Evolutionary conservation across 768 basidiomycete species (phyloP), one percentile per base, ranked within the genome.

Genomic region (Lyophyllum semitale): DNA sequence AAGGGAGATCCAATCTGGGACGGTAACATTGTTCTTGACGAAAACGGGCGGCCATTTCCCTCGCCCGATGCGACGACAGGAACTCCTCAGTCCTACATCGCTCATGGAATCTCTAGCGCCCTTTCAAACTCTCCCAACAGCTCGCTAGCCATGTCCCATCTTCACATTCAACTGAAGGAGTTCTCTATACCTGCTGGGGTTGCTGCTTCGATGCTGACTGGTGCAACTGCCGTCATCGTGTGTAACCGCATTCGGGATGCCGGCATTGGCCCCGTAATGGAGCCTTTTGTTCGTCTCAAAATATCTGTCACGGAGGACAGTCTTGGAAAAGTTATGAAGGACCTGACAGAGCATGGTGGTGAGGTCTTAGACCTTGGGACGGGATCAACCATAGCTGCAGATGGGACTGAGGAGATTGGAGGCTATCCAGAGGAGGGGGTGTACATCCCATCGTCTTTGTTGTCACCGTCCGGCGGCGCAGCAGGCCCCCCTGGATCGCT

Each of bases 321-420:
- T 54, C 73, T 94, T 2, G 91, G 93, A 22, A 89, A 84, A 62
- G 84, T 90, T 20, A 82, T 93, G 43, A 91, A 87, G 63, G 93
- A 95, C 62, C 72, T 95, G n/a, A 89, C 88, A 9, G 91, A 93
- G 66, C 82, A 87, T 56, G 84, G 85, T 1, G 91, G 89, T n/a
- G 90, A 93, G 65, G 74, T 95, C 11, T 69, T 85, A 22, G 88
- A 91, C 60, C 79, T 94, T 20, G 80, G 76, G 4, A 73, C 78
- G 37, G 80, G 77, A n/a, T 63, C 73, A 5, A 61, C 67, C 26
- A 55, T 68, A 6, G 68, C 66, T 18, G 66, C 63, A 5, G 73
- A 71, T 32, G 68, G 66, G 8, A 72, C 72, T 11, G 77, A 75
- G 33, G 73, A 71, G 18, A 63, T 70, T 7, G 78, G 71, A 17